Percentiles rank a stretch among this genome's conserved stretches.
Evolutionary conservation across 1,284 basidiomycete species (phyloP).

Genomic region (Boletus semigastroideus): DNA sequence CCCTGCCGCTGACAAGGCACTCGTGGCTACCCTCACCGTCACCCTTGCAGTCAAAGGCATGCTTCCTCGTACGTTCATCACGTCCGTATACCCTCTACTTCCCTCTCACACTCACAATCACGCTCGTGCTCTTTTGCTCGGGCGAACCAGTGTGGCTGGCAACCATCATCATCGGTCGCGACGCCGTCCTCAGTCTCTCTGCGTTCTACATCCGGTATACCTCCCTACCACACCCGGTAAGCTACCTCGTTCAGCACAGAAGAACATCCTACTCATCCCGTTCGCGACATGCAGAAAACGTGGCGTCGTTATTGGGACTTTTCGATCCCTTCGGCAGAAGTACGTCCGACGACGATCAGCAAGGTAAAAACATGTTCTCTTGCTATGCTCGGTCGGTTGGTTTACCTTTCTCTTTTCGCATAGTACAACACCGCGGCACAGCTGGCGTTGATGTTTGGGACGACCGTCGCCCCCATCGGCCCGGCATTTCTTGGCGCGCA

Average conservation of each 20-base stretch:
- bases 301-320: constrained; percentile 93
- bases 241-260: constrained; percentile 27
- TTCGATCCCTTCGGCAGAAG: constrained; percentile 91
- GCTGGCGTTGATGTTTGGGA: constrained; percentile 84
- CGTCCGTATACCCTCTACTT: background rate
- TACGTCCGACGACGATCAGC: constrained; percentile 87
- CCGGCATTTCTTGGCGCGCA: constrained; percentile 57
- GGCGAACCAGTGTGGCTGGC: constrained; percentile 74
- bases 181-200: constrained; percentile 83
- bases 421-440: constrained; percentile 94
- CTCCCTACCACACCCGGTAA: constrained; percentile 82
- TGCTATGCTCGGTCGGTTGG: background rate
- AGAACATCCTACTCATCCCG: background rate
- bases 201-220: constrained; percentile 95
- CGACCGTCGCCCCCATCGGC: constrained; percentile 82
- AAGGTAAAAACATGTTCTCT: constrained; percentile 63
- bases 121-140: background rate
- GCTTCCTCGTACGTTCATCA: constrained; percentile 67
- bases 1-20: constrained; percentile 94
- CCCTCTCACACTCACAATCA: background rate
- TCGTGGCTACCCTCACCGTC: constrained; percentile 94
- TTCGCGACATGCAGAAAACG: constrained; percentile 67
- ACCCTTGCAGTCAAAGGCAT: constrained; percentile 82
- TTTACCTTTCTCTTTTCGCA: background rate
- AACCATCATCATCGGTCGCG: constrained; percentile 85